phyloP scores from a whole-genome alignment of 1,284 basidiomycete genomes.

The Pisolithus thermaeus region DNA sequence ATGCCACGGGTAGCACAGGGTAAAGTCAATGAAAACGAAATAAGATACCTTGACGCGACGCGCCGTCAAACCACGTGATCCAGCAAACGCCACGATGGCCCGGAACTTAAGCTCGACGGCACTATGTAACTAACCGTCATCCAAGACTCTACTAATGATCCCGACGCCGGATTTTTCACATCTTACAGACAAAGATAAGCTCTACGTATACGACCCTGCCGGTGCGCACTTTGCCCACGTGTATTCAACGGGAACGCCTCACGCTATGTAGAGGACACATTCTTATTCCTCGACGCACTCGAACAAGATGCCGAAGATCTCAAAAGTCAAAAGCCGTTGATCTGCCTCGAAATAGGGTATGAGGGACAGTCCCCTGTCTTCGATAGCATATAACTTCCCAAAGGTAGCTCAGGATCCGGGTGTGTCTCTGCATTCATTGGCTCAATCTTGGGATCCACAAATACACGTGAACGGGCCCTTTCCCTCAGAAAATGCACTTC shows the following conservation, averaged over 20 bases:
- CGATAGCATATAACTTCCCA: neutral
- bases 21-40: no score
- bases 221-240: conserved; percentile 38
- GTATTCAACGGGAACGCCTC: neutral
- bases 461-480: conserved; percentile 43
- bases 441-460: conserved; percentile 56
- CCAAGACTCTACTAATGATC: conserved; percentile 48
- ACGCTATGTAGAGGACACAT: conserved; percentile 78
- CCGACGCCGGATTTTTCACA: conserved; percentile 90
- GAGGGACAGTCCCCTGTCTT: conserved; percentile 11
- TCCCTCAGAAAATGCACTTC: neutral
- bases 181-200: conserved; percentile 68
- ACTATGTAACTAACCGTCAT: no score
- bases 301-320: conserved; percentile 72
- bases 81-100: no score
- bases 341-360: conserved; percentile 92
- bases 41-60: conserved; percentile 18
- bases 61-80: conserved; percentile 28
- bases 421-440: conserved; percentile 83
- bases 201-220: conserved; percentile 85
- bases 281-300: conserved; percentile 89
- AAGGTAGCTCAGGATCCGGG: conserved; percentile 80
- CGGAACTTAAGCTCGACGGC: no score
- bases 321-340: conserved; percentile 40
- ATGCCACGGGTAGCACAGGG: no score